Percentiles rank a stretch among this genome's conserved stretches.
Conservation (phyloP, 2,329 filamentous ascomycete species). For the Aspergillus eucalypticola region DNA sequence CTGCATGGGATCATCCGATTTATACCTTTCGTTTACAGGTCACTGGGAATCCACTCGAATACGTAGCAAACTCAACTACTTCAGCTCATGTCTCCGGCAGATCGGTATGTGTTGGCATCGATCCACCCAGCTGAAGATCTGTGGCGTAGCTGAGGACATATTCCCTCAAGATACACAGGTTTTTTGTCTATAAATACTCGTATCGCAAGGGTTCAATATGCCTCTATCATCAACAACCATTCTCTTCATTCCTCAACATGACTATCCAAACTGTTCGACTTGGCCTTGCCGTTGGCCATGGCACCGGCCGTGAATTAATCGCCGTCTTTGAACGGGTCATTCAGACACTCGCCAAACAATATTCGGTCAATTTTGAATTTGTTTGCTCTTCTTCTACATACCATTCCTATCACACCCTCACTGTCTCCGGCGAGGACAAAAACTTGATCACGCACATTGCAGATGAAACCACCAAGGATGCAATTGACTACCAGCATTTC, state of each 20-base stretch:
- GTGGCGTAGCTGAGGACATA: no score
- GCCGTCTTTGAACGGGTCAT: constrained; percentile 5
- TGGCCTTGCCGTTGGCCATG: constrained; percentile 4
- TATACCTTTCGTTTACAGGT: no score
- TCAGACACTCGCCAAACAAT: not conserved
- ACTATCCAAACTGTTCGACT: constrained; percentile 1
- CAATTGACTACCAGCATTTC: not conserved
- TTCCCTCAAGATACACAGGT: no score
- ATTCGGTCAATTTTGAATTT: constrained; percentile 1
- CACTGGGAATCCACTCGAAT: no score
- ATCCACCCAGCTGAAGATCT: no score
- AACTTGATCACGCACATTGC: constrained; percentile 4
- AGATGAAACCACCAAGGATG: constrained; percentile 1
- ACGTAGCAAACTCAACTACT: no score
- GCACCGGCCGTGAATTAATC: constrained; percentile 1
- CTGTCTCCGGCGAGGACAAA: not conserved
- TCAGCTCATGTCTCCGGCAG: no score
- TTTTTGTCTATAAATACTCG: no score
- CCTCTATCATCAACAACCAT: no score
- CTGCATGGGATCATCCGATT: no score
- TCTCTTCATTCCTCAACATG: not conserved
- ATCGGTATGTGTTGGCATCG: no score
- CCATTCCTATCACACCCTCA: constrained; percentile 8
- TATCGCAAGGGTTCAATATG: no score
- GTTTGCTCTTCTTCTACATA: not conserved